Evolutionary conservation across 192 early-diverging fungal species (phyloP).

Genomic region (Funneliformis geosporum): DNA sequence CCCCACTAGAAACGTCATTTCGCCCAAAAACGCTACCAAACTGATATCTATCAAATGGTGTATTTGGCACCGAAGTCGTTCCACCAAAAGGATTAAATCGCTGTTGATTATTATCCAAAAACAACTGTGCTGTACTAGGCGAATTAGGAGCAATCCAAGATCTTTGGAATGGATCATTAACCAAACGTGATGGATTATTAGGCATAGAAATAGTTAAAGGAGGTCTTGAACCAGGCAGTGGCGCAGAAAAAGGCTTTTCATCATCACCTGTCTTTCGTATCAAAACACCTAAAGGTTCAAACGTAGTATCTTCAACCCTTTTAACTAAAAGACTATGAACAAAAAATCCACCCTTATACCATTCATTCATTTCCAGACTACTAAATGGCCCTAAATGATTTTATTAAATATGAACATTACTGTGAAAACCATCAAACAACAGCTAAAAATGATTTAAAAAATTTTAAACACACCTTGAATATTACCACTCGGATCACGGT

Average conservation of each 20-base stretch:
- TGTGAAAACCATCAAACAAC: neutral
- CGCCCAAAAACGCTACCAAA: slow-evolving; percentile 30
- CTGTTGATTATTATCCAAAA: slow-evolving; percentile 31
- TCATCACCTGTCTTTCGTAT: slow-evolving; percentile 67
- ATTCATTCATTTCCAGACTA: slow-evolving; percentile 91
- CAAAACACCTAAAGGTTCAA: slow-evolving; percentile 76
- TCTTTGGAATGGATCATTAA: slow-evolving; percentile 25
- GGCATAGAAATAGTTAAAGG: slow-evolving; percentile 31
- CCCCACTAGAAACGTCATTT: slow-evolving; percentile 19
- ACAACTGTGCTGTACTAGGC: slow-evolving; percentile 30
- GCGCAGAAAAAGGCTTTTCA: slow-evolving; percentile 68
- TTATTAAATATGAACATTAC: neutral
- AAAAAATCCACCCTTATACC: slow-evolving; percentile 90
- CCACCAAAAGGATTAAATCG: slow-evolving; percentile 35
- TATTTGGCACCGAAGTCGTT: slow-evolving; percentile 31
- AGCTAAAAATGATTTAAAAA: neutral
- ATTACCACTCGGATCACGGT: slow-evolving; percentile 80
- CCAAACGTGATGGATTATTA: slow-evolving; percentile 17
- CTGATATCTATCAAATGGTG: slow-evolving; percentile 34
- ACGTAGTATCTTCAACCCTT: slow-evolving; percentile 72
- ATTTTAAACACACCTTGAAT: slow-evolving; percentile 64
- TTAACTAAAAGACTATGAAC: slow-evolving; percentile 76
- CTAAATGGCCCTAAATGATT: slow-evolving; percentile 65
- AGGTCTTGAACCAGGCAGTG: slow-evolving; percentile 31
- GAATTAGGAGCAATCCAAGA: slow-evolving; percentile 28